These are phyloP conservation scores for Hyaloscypha hepaticicola DNA, from an alignment of 495 filamentous ascomycete genomes.

Conservation along the genomic window DNA sequence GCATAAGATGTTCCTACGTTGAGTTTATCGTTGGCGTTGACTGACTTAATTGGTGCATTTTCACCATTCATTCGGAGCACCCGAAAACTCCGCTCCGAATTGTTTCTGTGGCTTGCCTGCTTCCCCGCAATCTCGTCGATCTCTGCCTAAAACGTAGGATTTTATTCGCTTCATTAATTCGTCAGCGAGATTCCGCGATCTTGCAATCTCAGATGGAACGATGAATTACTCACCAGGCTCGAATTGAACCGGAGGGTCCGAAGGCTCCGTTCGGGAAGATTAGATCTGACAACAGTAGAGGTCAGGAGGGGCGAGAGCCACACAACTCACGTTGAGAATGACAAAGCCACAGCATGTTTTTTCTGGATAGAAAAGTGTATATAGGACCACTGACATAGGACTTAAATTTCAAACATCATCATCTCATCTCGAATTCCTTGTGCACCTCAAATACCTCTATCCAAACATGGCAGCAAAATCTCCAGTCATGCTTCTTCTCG, in stretches of 20 bases:
- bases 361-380: slow-evolving; percentile 27
- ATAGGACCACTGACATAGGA: slow-evolving; percentile 26
- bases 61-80: slow-evolving; percentile 27
- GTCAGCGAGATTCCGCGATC: slow-evolving; percentile 25
- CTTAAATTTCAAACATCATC: slow-evolving; percentile 25
- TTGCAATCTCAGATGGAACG: slow-evolving; percentile 26
- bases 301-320: slow-evolving; percentile 23
- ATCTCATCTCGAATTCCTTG: slow-evolving; percentile 27
- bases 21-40: slow-evolving; percentile 27
- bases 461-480: slow-evolving; percentile 27
- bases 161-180: slow-evolving; percentile 27
- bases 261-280: slow-evolving; percentile 27
- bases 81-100: slow-evolving; percentile 27
- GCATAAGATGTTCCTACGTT: slow-evolving; percentile 26
- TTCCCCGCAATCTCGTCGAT: slow-evolving; percentile 23
- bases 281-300: slow-evolving; percentile 27
- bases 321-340: slow-evolving; percentile 27
- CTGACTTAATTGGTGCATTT: slow-evolving; percentile 25
- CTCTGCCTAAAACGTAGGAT: slow-evolving; percentile 23
- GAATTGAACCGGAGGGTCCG: slow-evolving; percentile 26
- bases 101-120: slow-evolving; percentile 26
- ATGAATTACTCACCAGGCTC: slow-evolving; percentile 27
- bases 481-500: slow-evolving; percentile 23
- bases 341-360: slow-evolving; percentile 27
- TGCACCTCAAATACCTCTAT: slow-evolving; percentile 27